phyloP scores from a whole-genome alignment of 768 basidiomycete genomes.

The Zangia roseola region DNA sequence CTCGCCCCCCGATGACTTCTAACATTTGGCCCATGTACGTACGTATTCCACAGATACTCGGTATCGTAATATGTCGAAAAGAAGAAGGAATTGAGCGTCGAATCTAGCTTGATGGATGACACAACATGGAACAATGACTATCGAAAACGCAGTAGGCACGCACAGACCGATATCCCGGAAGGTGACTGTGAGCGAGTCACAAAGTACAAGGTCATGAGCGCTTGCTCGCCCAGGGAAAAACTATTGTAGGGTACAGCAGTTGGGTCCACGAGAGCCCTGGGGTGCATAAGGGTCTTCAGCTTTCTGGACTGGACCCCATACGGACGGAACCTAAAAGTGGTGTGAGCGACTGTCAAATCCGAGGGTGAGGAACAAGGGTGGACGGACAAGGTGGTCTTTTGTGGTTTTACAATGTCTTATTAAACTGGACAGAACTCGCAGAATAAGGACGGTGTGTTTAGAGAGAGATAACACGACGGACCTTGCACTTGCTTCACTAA shows the following conservation, averaged over 20 bases:
- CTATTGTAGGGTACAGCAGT: conserved; percentile 64
- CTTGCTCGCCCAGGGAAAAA: not conserved
- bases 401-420: conserved; percentile 76
- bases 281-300: conserved; percentile 92
- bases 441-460: conserved; percentile 4
- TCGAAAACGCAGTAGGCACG: conserved; percentile 7
- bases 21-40: not conserved
- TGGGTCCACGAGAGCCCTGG: conserved; percentile 47
- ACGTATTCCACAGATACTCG: conserved; percentile 1
- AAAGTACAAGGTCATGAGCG: not conserved
- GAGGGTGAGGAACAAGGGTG: conserved; percentile 3
- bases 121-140: conserved; percentile 6
- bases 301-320: conserved; percentile 95
- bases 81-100: not conserved
- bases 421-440: conserved; percentile 50
- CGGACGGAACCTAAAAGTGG: conserved; percentile 74
- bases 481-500: conserved; percentile 72
- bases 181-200: not conserved
- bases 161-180: conserved; percentile 13
- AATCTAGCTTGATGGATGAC: conserved; percentile 11
- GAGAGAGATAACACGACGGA: conserved; percentile 32
- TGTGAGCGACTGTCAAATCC: conserved; percentile 12
- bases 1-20: not conserved
- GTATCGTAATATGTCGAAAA: conserved; percentile 10
- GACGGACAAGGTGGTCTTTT: conserved; percentile 62